These are phyloP conservation scores for Alternaria hordeiaustralica DNA, from an alignment of 2,329 filamentous ascomycete genomes.

Conservation along the genomic window DNA sequence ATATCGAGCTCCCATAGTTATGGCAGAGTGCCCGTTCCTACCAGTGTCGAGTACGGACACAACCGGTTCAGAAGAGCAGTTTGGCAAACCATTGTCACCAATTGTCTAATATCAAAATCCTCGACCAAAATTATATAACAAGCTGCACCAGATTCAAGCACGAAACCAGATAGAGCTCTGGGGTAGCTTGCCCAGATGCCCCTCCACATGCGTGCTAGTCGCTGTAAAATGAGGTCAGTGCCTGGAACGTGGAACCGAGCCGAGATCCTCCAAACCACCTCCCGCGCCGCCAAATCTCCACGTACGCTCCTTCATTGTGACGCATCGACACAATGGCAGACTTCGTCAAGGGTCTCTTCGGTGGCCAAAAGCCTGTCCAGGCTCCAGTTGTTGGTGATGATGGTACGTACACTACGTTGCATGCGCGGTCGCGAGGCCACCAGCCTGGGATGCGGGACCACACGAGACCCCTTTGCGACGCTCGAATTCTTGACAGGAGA, in stretches of 20 bases:
- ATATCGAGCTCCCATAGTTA: neutral
- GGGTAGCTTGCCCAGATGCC: conserved; percentile 13
- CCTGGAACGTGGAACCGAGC: conserved; percentile 20
- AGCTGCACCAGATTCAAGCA: neutral
- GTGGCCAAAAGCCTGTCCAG: conserved; percentile 67
- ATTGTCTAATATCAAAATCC: neutral
- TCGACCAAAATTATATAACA: neutral
- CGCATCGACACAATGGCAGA: conserved; percentile 51
- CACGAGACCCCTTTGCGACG: neutral
- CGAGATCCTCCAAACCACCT: conserved; percentile 23
- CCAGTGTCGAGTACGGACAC: neutral
- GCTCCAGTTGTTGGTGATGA: conserved; percentile 64
- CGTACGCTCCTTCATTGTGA: conserved; percentile 29
- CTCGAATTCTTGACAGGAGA: neutral
- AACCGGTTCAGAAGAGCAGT: neutral
- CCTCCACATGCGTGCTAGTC: conserved; percentile 37
- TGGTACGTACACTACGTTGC: conserved; percentile 58
- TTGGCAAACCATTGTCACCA: neutral
- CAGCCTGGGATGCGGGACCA: conserved; percentile 12
- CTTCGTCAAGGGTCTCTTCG: conserved; percentile 72
- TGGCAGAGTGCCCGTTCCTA: neutral
- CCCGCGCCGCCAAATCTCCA: conserved; percentile 26
- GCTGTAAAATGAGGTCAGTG: conserved; percentile 36
- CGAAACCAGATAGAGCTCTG: neutral
- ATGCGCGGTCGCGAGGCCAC: conserved; percentile 19